Conservation (phyloP, 164 flowering plant genomes). For the Kingdonia uniflora region DNA sequence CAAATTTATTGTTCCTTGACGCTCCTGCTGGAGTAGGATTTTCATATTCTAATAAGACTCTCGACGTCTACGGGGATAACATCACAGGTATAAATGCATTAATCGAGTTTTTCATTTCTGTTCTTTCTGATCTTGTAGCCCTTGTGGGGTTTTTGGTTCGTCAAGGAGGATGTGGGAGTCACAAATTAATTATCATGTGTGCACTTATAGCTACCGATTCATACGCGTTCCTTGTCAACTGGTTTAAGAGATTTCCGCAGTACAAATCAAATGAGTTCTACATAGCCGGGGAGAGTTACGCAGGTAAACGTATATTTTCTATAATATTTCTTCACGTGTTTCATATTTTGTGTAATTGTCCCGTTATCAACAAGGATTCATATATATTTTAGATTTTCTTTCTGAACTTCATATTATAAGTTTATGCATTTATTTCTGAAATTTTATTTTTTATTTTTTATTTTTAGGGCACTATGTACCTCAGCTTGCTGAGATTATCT, state of each 20-base stretch:
- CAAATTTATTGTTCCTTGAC: constrained; percentile 46
- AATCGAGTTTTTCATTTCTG: background rate
- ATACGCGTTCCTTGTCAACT: constrained; percentile 35
- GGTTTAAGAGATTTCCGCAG: constrained; percentile 77
- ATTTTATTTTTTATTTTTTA: background rate
- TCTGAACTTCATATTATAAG: too few relatives aligned
- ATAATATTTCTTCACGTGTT: background rate
- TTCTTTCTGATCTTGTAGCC: background rate
- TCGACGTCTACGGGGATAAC: constrained; percentile 33
- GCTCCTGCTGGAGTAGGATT: constrained; percentile 61
- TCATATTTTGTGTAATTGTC: too few relatives aligned
- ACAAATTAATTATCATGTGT: background rate
- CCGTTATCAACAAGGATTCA: too few relatives aligned
- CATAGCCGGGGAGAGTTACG: constrained; percentile 85
- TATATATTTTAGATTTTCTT: too few relatives aligned
- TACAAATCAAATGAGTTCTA: constrained; percentile 60
- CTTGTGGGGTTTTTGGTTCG: background rate
- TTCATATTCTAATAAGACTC: constrained; percentile 43
- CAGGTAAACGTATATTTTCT: constrained; percentile 31
- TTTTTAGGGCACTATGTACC: constrained; percentile 56
- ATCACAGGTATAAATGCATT: constrained; percentile 33
- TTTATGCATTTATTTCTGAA: background rate
- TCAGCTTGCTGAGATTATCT: constrained; percentile 61
- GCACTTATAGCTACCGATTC: constrained; percentile 44
- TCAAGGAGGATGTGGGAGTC: too few relatives aligned